phyloP scores from a whole-genome alignment of 495 filamentous ascomycete genomes.

The Neurospora sp. region DNA sequence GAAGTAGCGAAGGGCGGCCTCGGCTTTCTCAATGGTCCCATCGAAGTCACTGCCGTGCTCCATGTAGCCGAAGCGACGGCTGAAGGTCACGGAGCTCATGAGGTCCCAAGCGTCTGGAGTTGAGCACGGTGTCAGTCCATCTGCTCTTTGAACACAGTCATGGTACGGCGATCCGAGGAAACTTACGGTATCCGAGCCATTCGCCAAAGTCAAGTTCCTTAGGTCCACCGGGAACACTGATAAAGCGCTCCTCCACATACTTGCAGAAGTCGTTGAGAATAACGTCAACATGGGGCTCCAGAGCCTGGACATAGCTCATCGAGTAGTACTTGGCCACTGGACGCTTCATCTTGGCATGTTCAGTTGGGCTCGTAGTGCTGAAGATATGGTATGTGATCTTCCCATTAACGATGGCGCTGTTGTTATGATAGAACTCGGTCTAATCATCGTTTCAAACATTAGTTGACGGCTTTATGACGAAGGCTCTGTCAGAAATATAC shows the following conservation, averaged over 20 bases:
- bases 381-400: slow-evolving; percentile 29
- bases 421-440: slow-evolving; percentile 32
- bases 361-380: slow-evolving; percentile 17
- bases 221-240: slow-evolving; percentile 5
- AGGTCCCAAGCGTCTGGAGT: slow-evolving; percentile 30
- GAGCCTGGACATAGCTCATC: slow-evolving; percentile 15
- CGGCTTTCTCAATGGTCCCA: slow-evolving; percentile 27
- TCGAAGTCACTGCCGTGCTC: slow-evolving; percentile 28
- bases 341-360: slow-evolving; percentile 23
- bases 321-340: slow-evolving; percentile 31
- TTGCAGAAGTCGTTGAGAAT: slow-evolving; percentile 21
- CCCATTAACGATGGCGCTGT: slow-evolving; percentile 24
- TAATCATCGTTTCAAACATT: slow-evolving; percentile 1
- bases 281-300: slow-evolving; percentile 27
- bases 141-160: background rate
- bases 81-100: slow-evolving; percentile 23
- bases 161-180: background rate
- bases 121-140: background rate
- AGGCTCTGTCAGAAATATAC: background rate
- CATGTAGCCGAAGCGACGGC: slow-evolving; percentile 28
- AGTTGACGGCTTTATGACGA: background rate
- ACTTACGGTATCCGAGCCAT: slow-evolving; percentile 24
- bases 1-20: slow-evolving; percentile 37
- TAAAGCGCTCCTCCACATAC: slow-evolving; percentile 25
- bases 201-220: slow-evolving; percentile 21